Percentiles rank a stretch among this genome's conserved stretches.
phyloP scores from a whole-genome alignment of 805 yeast genomes.

The Candida chilensis region DNA sequence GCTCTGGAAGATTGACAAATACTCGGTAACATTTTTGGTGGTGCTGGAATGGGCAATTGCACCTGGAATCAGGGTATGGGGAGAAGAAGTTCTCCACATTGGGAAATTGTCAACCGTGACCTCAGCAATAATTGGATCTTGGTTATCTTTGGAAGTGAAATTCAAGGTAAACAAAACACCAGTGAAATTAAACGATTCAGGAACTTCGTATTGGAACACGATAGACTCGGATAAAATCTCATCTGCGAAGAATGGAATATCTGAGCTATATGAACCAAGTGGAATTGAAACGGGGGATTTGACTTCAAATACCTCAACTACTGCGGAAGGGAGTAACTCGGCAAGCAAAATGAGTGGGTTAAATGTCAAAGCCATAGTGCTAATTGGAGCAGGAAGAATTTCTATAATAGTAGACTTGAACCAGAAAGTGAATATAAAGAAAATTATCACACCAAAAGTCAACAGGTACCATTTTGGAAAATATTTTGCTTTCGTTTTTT shows the following conservation, averaged over 20 bases:
- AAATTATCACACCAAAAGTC: too few relatives aligned
- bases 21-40: constrained; percentile 14
- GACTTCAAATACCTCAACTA: constrained; percentile 8
- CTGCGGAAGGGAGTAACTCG: constrained; percentile 3
- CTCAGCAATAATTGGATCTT: constrained; percentile 12
- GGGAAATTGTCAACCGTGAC: constrained; percentile 12
- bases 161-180: constrained; percentile 15
- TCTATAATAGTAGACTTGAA: too few relatives aligned
- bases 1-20: constrained; percentile 9
- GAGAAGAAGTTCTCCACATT: constrained; percentile 18
- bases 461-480: too few relatives aligned
- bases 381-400: constrained; percentile 1
- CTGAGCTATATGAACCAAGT: constrained; percentile 3
- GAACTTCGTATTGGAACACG: constrained; percentile 4
- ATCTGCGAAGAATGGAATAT: constrained; percentile 3
- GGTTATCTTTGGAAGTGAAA: constrained; percentile 10
- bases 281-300: constrained; percentile 4
- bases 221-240: constrained; percentile 2
- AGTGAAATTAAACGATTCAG: constrained; percentile 11
- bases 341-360: too few relatives aligned
- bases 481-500: too few relatives aligned
- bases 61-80: constrained; percentile 8
- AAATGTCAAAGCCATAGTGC: constrained; percentile 2
- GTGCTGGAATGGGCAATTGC: constrained; percentile 11
- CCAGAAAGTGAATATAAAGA: too few relatives aligned